These are phyloP conservation scores for Asclepias syriaca DNA, from an alignment of 257 asterid genomes.

Conservation along the genomic window DNA sequence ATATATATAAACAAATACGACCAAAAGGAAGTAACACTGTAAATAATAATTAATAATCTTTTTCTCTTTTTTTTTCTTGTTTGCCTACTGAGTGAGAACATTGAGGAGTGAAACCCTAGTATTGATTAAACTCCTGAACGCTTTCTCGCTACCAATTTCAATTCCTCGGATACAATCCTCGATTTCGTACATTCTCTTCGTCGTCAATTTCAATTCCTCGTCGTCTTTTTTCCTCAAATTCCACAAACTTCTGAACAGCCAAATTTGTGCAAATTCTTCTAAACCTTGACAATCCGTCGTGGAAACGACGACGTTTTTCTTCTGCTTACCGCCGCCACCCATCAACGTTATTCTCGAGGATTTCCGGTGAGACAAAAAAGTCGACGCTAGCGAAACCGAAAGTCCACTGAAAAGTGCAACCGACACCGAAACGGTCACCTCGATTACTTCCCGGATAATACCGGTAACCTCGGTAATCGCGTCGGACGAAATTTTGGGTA, in stretches of 20 bases:
- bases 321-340: conserved; percentile 13
- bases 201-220: conserved; percentile 43
- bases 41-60: neutral
- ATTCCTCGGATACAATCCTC: conserved; percentile 62
- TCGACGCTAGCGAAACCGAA: conserved; percentile 36
- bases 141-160: conserved; percentile 56
- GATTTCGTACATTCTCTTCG: conserved; percentile 48
- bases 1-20: neutral
- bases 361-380: conserved; percentile 18
- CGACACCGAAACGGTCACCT: conserved; percentile 47
- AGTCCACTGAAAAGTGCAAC: conserved; percentile 44
- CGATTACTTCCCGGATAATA: conserved; percentile 45
- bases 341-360: conserved; percentile 17
- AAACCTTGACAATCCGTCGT: conserved; percentile 29
- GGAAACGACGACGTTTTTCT: conserved; percentile 25
- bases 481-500: conserved; percentile 18
- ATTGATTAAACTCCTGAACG: conserved; percentile 69
- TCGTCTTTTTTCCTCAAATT: conserved; percentile 39
- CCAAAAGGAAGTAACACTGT: neutral
- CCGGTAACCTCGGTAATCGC: conserved; percentile 41
- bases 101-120: conserved; percentile 81
- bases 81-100: conserved; percentile 48
- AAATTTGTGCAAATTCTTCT: conserved; percentile 37
- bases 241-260: conserved; percentile 30
- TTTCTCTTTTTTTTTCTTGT: neutral